Evolutionary conservation across 352 stramenopile genomes (phyloP), one percentile per base, ranked within the genome.

Genomic region (Phytophthora citrophthora): DNA sequence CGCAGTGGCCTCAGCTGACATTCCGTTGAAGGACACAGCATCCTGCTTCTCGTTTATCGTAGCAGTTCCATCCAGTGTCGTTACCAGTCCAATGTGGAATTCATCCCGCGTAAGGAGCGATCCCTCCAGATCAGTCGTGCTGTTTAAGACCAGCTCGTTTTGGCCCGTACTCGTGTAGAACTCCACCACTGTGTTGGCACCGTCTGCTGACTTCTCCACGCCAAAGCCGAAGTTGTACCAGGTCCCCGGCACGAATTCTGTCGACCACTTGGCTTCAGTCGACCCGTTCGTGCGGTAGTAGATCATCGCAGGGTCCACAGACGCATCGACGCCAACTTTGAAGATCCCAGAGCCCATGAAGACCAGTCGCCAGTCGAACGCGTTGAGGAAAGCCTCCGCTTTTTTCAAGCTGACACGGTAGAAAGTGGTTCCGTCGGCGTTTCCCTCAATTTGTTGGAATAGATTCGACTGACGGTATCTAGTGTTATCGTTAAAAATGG

Each of bases 141-240:
- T 56, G 45, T 65, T 54, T 31, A 83, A 63, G 12, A 43, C 39
- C 9, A 83, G 64, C 38, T 69, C 69, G 16, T 52, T 52, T 46
- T 70, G 50, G 46, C 70, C 75, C 49, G 68, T 66, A 54, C 74
- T 84, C 54, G 66, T 76, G 67, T 87, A 84, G 31, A 86, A 65
- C 54, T 70, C 74, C 45, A 84, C 20, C n/a, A 52, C 40, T 29
- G 56, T 67, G 49, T 55, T 61, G 29, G 53, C 57, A 12, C 40
- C 67, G 46, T 72, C 41, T 10, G 57, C 57, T 26, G 59, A 64
- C 43, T 73, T 74, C 59, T 62, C 72, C 15, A 87, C 54, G 0
- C 62, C 73, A 44, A 87, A 72, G 5, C 70, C 75, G 41, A 85
- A 84, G 54, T 85, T 87, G 73, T 83, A 85, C 78, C 78, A 87